Conservation (phyloP, 805 yeast genomes). For the Grigorovia jiainica region DNA sequence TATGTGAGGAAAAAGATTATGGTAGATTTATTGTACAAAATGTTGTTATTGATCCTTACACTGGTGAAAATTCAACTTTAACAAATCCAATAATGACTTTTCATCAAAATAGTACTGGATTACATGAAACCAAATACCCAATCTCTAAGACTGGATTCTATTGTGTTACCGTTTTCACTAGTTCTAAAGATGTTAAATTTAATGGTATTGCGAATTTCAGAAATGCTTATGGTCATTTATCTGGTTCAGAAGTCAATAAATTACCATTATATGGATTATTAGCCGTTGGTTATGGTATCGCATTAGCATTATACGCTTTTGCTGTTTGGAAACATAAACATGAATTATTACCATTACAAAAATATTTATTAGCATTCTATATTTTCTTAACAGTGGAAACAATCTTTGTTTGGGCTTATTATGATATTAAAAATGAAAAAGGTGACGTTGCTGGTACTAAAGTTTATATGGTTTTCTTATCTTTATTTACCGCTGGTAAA, state of each 20-base stretch:
- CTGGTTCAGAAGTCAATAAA: constrained; percentile 87
- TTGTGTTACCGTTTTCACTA: constrained; percentile 69
- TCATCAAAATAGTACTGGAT: constrained; percentile 46
- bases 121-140: constrained; percentile 51
- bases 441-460: constrained; percentile 51
- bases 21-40: constrained; percentile 55
- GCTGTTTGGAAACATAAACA: constrained; percentile 77
- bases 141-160: constrained; percentile 79
- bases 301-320: constrained; percentile 74
- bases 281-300: constrained; percentile 74
- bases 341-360: constrained; percentile 82
- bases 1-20: constrained; percentile 46
- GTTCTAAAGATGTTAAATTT: constrained; percentile 37
- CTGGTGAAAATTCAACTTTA: constrained; percentile 45
- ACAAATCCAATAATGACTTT: constrained; percentile 47
- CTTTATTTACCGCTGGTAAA: constrained; percentile 71
- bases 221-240: constrained; percentile 82
- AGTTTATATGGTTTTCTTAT: constrained; percentile 66
- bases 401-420: constrained; percentile 83
- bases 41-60: constrained; percentile 33
- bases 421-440: constrained; percentile 65
- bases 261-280: constrained; percentile 80
- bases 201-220: constrained; percentile 69
- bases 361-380: constrained; percentile 79
- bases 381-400: constrained; percentile 77